phyloP scores from a whole-genome alignment of 2,329 filamentous ascomycete genomes.

The Trichoderma pleuroti region DNA sequence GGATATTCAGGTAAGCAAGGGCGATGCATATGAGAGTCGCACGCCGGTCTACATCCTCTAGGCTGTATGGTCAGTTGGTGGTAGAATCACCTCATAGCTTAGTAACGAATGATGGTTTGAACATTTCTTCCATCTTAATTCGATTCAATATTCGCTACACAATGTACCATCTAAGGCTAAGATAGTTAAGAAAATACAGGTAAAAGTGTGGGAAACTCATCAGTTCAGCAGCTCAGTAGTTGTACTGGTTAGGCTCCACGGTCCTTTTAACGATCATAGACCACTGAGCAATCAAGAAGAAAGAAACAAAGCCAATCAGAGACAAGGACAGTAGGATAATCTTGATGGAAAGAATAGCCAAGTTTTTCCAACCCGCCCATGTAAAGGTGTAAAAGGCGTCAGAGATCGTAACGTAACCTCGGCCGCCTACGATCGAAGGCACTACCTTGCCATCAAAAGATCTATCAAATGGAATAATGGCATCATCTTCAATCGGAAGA shows the following conservation, averaged over 20 bases:
- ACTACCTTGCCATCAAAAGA: slow-evolving; percentile 74
- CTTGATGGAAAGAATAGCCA: slow-evolving; percentile 70
- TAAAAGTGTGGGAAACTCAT: background rate
- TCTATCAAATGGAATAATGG: slow-evolving; percentile 87
- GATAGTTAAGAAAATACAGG: background rate
- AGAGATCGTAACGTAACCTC: slow-evolving; percentile 64
- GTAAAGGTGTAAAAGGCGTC: slow-evolving; percentile 80
- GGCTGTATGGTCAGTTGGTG: background rate
- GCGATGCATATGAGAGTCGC: background rate
- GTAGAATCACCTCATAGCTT: background rate
- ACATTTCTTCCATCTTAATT: background rate
- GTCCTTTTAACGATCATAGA: background rate
- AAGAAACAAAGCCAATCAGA: slow-evolving; percentile 28
- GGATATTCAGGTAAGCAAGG: background rate
- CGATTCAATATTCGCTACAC: background rate
- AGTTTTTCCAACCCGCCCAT: slow-evolving; percentile 56
- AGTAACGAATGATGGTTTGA: background rate
- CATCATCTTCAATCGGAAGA: slow-evolving; percentile 76
- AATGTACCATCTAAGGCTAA: background rate
- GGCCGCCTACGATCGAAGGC: slow-evolving; percentile 67
- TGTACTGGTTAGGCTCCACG: background rate
- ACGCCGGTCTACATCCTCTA: background rate
- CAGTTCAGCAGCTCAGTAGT: background rate
- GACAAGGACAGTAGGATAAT: slow-evolving; percentile 54
- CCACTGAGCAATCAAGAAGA: background rate